Evolutionary conservation across 495 filamentous ascomycete genomes (phyloP), one percentile per base, ranked within the genome.

Genomic region (Lasiosphaeriaceae sp.): DNA sequence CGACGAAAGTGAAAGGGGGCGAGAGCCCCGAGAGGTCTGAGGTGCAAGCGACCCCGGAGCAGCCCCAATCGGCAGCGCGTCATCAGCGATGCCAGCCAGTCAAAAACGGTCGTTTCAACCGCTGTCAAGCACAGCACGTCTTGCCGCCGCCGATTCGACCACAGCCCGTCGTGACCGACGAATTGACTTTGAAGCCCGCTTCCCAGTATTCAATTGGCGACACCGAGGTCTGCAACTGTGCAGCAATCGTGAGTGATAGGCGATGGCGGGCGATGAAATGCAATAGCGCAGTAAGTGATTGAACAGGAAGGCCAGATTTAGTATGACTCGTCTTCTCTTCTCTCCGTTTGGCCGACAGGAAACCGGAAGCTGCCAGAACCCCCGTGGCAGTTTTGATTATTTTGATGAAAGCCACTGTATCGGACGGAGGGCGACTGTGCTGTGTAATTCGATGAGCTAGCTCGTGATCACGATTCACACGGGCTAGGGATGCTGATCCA

Each of bases 391-490:
- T 60, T 14, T 59, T 54, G 59, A 31, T 59, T 55, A 51, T 41
- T 57, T 62, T 62, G 60, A 68, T 47, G 19, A 59, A n/a, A 43
- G 31, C 9, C 52, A 35, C n/a, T 43, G 39, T 14, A 14, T 17
- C 9, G 26, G 26, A 31, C 26, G 26, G 26, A 31, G 26, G 26
- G 26, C 39, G 16, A 43, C 14, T 14, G 14, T n/a, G n/a, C 39
- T 16, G 39, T 43, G 39, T 17, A 43, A 43, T 43, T 43, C 39
- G 39, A 44, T 23, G 37, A 50, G 23, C 34, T 50, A 1, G 55
- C 56, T 63, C 59, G 67, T 70, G 67, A 64, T 67, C 57, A 60
- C n/a, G n/a, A n/a, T n/a, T n/a, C n/a, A n/a, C n/a, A n/a, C 52
- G 50, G 52, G 52, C 31, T 56, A 12, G 61, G 58, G 26, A 3